Base-by-base conservation (phyloP, 2,329 filamentous ascomycete genomes). In the Lachnellula arida region DNA sequence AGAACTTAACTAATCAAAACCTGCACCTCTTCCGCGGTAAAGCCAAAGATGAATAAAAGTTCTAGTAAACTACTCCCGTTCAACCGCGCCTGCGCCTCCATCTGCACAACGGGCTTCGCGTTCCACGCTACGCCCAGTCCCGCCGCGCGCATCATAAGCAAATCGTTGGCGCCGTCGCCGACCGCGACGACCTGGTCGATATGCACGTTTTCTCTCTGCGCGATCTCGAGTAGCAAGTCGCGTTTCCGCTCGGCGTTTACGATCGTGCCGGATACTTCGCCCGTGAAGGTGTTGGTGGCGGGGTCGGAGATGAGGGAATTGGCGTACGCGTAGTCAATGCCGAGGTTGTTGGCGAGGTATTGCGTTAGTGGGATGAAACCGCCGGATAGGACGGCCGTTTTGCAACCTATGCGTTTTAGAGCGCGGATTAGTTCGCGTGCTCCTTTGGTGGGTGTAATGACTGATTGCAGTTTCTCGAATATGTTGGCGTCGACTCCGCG, bases 331-430 rank as follows among this genome's bases (percentile, higher is more conserved):
- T 96, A 86, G 72, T 97, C 89, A 55, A 99, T 82, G 14, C 90
- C 90, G 25, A 99, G 76, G 67, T 90, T 79, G 42, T 78, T 78
- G 15, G 89, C 91, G 37, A 97, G 81, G 90, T 92, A 97, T 55
- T 84, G 80, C 0, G 94, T 95, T 61, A 97, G 75, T 0, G 93
- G 92, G 61, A 89, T 84, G 73, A 99, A 99, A 0, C 94, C 94
- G 46, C 94, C 94, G 35, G 91, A 96, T 34, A 97, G 75, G 5
- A 99, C 93, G 0, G 92, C 94, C 1, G 91, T 91, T 74, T 89
- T 93, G 73, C 89, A 87, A 7, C 93, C 93, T 5, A 96, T 75
- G 22, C 81, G 78, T 73, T 89, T 91, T 51, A 99, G 75, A 0
- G 86, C 87, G 58, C 74, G 80, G 60, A 96, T 80, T 17, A 97